Conservation (phyloP, 768 basidiomycete genomes). For the Boletus sp. region DNA sequence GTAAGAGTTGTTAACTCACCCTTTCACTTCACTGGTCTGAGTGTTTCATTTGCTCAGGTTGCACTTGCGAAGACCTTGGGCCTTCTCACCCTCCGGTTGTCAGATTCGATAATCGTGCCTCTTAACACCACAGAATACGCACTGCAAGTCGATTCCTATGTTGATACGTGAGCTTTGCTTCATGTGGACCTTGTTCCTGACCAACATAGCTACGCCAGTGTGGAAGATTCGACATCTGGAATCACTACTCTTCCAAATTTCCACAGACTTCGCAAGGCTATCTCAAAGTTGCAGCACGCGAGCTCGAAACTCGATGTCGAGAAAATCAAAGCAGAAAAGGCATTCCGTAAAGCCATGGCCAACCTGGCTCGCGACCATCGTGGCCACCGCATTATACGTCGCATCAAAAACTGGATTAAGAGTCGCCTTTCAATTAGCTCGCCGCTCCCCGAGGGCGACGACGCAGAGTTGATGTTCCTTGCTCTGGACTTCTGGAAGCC, state of each 20-base stretch:
- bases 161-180: constrained; percentile 49
- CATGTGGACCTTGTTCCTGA: constrained; percentile 24
- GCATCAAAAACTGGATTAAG: constrained; percentile 30
- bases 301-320: constrained; percentile 59
- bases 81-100: constrained; percentile 54
- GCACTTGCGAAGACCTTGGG: constrained; percentile 67
- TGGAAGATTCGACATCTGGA: constrained; percentile 44
- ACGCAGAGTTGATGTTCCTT: constrained; percentile 1
- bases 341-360: constrained; percentile 47
- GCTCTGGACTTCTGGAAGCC: not conserved
- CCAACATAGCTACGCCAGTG: constrained; percentile 37
- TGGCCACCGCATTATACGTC: not conserved
- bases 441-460: not conserved
- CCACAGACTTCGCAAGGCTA: constrained; percentile 43
- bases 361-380: constrained; percentile 10
- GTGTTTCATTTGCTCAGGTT: constrained; percentile 37
- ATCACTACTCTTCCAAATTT: constrained; percentile 32
- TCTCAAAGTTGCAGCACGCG: constrained; percentile 46
- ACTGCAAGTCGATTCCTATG: constrained; percentile 57
- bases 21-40: not conserved
- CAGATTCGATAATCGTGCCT: constrained; percentile 62
- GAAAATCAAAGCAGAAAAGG: constrained; percentile 52
- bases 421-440: constrained; percentile 7
- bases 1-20: constrained; percentile 35
- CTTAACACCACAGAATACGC: constrained; percentile 78